Base-by-base conservation (phyloP, 2,329 filamentous ascomycete genomes). In the Claviceps monticola region DNA sequence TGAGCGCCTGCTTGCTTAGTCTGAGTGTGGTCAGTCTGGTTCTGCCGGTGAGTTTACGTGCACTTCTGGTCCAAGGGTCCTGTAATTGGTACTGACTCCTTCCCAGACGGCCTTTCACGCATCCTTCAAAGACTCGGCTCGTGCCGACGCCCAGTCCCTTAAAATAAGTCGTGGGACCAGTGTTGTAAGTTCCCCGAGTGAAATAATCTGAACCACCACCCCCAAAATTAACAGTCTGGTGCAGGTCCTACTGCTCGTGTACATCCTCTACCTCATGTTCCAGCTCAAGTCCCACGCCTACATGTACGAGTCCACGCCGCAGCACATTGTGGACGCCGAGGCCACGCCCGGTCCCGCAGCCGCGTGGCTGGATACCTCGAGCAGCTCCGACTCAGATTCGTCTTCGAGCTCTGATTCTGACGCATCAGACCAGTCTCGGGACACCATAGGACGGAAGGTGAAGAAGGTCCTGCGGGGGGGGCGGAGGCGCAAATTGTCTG, bases 241-340 rank as follows among this genome's bases (percentile, higher is more conserved):
- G 3, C 47, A 83, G 80, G 75, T 94, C 49, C 72, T 95, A 8
- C 75, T 95, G 2, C 64, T 95, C 37, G 84, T 95, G 11, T 95
- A 95, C 64, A 69, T 82, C 46, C 71, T 95, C 17, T 95, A 95
- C 63, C 78, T 95, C 37, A 63, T 95, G 19, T 95, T 95, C 68
- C 89, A 95, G 70, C 79, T 95, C 55, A 94, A 94, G 68, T 93
- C 88, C 1, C 89, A 95, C 64, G 79, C 87, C 8, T 95, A 94
- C 69, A 82, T 95, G 72, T 95, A 95, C 60, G 86, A 89, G 66
- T 93, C 88, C 58, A 95, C 87, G 5, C 90, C 90, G 9, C 89
- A 95, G 68, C 84, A 90, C 59, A 85, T 94, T 54, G 93, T 96
- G 56, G 90, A 96, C 59, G 88, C 93, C 60, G 90, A 95, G 64